Evolutionary conservation across 2,329 filamentous ascomycete species (phyloP).

Genomic region (Aspergillus vadensis): DNA sequence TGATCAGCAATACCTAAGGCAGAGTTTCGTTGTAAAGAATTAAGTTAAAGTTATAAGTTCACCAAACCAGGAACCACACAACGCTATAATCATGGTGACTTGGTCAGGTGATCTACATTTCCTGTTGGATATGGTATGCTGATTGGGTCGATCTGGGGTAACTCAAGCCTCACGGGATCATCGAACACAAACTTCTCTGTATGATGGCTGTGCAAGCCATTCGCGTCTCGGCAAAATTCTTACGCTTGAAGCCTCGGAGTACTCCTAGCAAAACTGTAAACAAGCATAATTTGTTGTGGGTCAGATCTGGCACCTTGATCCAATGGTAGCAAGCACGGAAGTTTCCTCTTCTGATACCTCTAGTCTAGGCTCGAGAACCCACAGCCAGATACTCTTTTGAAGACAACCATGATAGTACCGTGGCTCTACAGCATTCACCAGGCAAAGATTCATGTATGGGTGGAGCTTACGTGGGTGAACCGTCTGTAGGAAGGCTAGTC

Average conservation of each 20-base stretch:
- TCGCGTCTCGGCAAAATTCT: background rate
- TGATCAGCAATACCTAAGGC: too few relatives aligned
- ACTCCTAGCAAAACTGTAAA: background rate
- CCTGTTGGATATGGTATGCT: too few relatives aligned
- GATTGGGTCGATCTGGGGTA: too few relatives aligned
- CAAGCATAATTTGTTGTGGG: background rate
- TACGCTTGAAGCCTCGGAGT: background rate
- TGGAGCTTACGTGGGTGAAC: too few relatives aligned
- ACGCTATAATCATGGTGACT: too few relatives aligned
- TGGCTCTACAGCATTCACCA: background rate
- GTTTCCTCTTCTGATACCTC: background rate
- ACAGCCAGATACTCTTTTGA: background rate
- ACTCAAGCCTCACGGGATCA: too few relatives aligned
- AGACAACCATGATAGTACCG: background rate
- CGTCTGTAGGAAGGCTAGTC: too few relatives aligned
- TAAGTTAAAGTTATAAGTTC: too few relatives aligned
- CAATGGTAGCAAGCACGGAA: background rate
- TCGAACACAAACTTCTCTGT: background rate
- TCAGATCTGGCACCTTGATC: background rate
- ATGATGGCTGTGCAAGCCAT: background rate
- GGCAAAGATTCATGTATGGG: too few relatives aligned
- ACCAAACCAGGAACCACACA: too few relatives aligned
- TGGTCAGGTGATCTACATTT: too few relatives aligned
- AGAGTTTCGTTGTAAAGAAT: too few relatives aligned
- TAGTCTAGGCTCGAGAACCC: background rate